Evolutionary conservation across 2,329 filamentous ascomycete species (phyloP), one percentile per base, ranked within the genome.

Genomic region (Clarireedia monteithiana): DNA sequence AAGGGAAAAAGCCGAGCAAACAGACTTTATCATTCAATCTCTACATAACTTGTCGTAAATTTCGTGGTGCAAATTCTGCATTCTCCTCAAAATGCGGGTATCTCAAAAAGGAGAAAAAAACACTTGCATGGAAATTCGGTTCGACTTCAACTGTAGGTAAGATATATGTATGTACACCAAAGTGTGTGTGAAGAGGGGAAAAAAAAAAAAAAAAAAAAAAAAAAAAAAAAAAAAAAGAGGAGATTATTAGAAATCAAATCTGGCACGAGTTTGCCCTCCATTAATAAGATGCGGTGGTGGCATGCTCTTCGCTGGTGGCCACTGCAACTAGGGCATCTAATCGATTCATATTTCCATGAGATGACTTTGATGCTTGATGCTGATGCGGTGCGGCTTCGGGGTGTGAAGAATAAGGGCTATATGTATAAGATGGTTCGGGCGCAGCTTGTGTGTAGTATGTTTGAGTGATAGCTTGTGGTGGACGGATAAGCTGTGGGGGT

Each of bases 301-400:
- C 67, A 54, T 70, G 72, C 27, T 71, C 76, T 66, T 83, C 81
- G 59, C 77, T 78, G 2, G 82, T 84, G 4, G 83, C 82, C 44
- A 84, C 82, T 5, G 82, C 82, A n/a, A 85, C 82, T 7, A 86
- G 74, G 24, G 82, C 80, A 59, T 85, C 79, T 5, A 86, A 69
- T 40, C 81, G 73, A 49, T 75, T 72, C 77, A 83, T 78, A 44
- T 80, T 77, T 42, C 73, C 72, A 30, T 69, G 67, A 5, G 71
- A 62, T 57, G 53, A 50, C 52, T 66, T 66, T 2, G 64, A 62
- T 6, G 54, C 57, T 51, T 64, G 59, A n/a, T 72, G 50, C 59
- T 72, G 47, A 58, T 69, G 69, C 71, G 70, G 2, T 68, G 68
- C 20, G 65, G 65, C 7, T 67, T 62, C 40, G 67, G 65, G 17